Evolutionary conservation across 1,284 basidiomycete species (phyloP), one percentile per base, ranked within the genome.

Genomic region (Rhodotorula sp.): DNA sequence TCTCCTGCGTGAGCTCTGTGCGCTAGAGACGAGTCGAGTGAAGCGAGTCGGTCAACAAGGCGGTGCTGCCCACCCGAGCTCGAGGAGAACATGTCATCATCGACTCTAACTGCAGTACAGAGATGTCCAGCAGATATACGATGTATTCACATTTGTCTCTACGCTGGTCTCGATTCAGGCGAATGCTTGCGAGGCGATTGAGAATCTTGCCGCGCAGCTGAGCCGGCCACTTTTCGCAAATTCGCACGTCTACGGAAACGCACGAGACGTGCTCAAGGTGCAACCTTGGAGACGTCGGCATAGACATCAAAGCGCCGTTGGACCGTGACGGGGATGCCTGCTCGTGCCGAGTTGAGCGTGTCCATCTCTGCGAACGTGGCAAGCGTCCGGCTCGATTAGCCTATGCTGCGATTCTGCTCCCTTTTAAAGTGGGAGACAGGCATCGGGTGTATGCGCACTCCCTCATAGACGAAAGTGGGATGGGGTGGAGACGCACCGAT

Each of bases 241-340:
- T 43, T 43, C 10, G 39, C 39, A 43, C 12, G 12, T 43, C 39
- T 43, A 43, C 39, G 39, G 16, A 8, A 20, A 0, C n/a, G 14
- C 21, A n/a, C n/a, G 14, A 15, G 23, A 16, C 29, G 15, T 29
- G 34, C 34, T 26, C 31, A 34, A 15, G 43, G 54, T 14, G 34
- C 26, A 1, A 64, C 54, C 48, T 51, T 29, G 1, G 61, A 51
- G 1, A 95, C 87, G 80, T 95, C 90, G 7, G 86, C 84, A 80
- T 97, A 97, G 64, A 96, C 91, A 82, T 96, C 94, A 80, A 96
- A 97, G 68, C 94, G 87, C 70, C 93, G 84, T 81, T 97, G 95
- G 31, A 84, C 86, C 1, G 91, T 93, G 26, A 97, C 91, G 20
- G 75, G 75, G 18, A 76, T 76, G 14, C 91, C 91, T 66, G 86